phyloP scores from a whole-genome alignment of 352 stramenopile species.

The Globisporangium ultimum region DNA sequence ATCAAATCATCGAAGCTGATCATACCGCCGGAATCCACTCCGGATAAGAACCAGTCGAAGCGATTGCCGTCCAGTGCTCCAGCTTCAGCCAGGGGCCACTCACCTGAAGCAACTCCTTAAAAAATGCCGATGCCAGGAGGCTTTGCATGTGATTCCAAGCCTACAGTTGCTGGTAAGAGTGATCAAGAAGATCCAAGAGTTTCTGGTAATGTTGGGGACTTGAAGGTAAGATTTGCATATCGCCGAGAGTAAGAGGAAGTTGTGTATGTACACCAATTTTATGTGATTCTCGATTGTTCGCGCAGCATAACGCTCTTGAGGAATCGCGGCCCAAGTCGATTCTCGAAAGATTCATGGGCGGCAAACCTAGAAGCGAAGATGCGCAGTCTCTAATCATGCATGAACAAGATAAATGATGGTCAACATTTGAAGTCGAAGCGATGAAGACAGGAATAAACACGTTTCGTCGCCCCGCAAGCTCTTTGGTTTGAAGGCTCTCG shows the following conservation, averaged over 20 bases:
- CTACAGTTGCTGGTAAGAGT: background rate
- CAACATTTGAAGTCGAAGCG: background rate
- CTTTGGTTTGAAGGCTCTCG: too few species aligned
- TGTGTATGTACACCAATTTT: too few species aligned
- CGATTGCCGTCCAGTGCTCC: slow-evolving; percentile 13
- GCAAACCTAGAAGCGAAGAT: slow-evolving; percentile 52
- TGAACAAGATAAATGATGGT: background rate
- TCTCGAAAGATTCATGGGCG: slow-evolving; percentile 47
- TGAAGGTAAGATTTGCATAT: too few species aligned
- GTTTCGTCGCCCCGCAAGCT: too few species aligned
- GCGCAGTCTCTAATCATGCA: slow-evolving; percentile 25
- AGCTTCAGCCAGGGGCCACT: background rate
- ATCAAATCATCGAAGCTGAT: slow-evolving; percentile 43
- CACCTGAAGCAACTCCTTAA: background rate
- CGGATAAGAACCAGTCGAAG: slow-evolving; percentile 21
- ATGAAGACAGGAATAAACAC: background rate
- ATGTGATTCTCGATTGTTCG: too few species aligned
- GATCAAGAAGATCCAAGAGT: background rate
- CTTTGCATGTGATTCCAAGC: too few species aligned
- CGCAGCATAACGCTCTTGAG: too few species aligned
- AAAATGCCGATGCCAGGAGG: background rate
- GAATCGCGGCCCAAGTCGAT: slow-evolving; percentile 22
- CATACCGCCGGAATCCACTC: slow-evolving; percentile 16
- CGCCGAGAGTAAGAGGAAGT: too few species aligned
- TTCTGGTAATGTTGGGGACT: too few species aligned